Conservation (phyloP, 345 rosid genomes). For the Heritiera littoralis region DNA sequence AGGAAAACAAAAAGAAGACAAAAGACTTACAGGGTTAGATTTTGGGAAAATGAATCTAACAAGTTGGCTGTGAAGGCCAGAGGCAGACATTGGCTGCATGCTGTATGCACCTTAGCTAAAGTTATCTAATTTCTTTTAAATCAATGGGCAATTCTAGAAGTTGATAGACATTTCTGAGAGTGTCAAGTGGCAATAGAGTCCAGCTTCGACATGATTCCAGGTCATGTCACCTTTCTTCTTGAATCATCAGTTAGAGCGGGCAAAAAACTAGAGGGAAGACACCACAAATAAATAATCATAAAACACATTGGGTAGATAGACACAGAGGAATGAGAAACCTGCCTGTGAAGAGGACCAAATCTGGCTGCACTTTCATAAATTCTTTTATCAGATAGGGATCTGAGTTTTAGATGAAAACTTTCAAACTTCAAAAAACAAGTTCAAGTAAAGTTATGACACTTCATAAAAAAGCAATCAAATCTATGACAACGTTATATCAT, state of each 20-base stretch:
- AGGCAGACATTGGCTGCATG: not conserved
- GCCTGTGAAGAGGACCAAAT: slow-evolving; percentile 96
- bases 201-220: not conserved
- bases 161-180: not conserved
- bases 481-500: not conserved
- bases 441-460: not conserved
- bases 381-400: not conserved
- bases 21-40: not conserved
- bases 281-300: not conserved
- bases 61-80: not conserved
- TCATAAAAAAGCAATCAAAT: not conserved
- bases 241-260: slow-evolving; percentile 7
- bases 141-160: not conserved
- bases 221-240: slow-evolving; percentile 12
- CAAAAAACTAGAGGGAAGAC: slow-evolving; percentile 4
- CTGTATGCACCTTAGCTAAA: not conserved
- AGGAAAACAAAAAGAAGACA: not conserved
- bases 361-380: slow-evolving; percentile 58
- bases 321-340: slow-evolving; percentile 28
- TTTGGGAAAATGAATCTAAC: not conserved
- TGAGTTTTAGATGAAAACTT: not conserved
- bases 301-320: slow-evolving; percentile 23
- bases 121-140: slow-evolving; percentile 1
- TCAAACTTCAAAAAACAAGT: not conserved
- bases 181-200: not conserved